Evolutionary conservation across 2,329 filamentous ascomycete genomes (phyloP), one percentile per base, ranked within the genome.

Genomic region (Hypoxylon sp.): DNA sequence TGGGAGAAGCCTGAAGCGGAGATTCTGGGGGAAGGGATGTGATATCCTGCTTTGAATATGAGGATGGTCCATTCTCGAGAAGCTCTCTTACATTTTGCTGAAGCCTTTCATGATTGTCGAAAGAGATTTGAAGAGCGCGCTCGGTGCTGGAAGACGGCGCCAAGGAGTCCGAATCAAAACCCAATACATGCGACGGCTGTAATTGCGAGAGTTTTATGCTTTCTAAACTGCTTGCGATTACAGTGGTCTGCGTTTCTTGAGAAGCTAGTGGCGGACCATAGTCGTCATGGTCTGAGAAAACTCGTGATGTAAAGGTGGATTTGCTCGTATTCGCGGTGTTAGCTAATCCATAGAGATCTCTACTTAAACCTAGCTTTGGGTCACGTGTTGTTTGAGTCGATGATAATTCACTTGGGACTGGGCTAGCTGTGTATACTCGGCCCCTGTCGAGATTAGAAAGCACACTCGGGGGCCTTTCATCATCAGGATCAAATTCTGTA

Each of bases 201-300:
- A 60, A 14, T n/a, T 50, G 14, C 19, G 70, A 64, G 7, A 65
- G 53, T 59, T 70, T 73, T 38, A 32, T 21, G 48, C 70, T 72
- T 28, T 71, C 73, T 11, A 73, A 67, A 7, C 68, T 74, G 57
- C 69, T 75, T 10, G 72, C 73, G n/a, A 76, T 70, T 10, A 77
- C 51, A 0, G 80, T 82, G 14, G 77, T 76, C 60, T 82, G 79
- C 0, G 75, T 81, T 11, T 75, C 75, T 46, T 77, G 76, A 9
- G 74, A 71, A 21, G 52, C 43, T 3, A 69, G 65, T 0, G 66
- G 66, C 10, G 43, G 57, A 1, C 74, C 70, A 13, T 74, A 51
- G 1, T 69, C 62, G 14, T 64, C 67, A 17, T 61, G 28, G n/a
- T 74, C 67, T 10, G 79, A 81, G 57, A 82, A 84, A 21, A 80